A percentile compares a stretch with the other conserved stretches of the same genome.
Conservation (phyloP, 352 stramenopile genomes). For the Pythium folliculosum region DNA sequence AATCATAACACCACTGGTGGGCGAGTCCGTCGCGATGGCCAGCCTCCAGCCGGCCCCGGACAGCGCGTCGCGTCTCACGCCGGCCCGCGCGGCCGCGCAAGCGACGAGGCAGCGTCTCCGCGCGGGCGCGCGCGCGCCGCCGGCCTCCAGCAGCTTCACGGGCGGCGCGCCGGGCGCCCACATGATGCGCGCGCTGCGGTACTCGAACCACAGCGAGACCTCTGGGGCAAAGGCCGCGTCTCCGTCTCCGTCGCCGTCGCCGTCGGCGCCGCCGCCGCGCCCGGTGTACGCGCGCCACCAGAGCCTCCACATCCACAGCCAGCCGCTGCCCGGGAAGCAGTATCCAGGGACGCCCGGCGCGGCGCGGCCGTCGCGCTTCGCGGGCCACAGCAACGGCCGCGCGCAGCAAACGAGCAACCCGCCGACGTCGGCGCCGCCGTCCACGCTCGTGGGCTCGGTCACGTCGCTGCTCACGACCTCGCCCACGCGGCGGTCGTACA, state of each 20-base stretch:
- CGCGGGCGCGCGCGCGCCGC: neutral
- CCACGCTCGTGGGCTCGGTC: conserved; percentile 3
- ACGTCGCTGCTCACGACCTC: conserved; percentile 17
- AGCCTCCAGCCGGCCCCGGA: conserved; percentile 11
- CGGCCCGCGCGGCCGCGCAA: neutral
- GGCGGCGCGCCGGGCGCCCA: neutral
- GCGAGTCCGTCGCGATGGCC: no score
- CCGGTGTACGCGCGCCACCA: conserved; percentile 6
- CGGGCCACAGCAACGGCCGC: conserved; percentile 4
- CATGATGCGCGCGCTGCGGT: conserved; percentile 15
- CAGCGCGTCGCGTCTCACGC: conserved; percentile 3
- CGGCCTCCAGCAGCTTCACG: conserved; percentile 12
- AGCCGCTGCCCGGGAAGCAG: conserved; percentile 11
- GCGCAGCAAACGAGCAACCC: neutral
- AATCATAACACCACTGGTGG: no score
- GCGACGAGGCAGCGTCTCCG: neutral
- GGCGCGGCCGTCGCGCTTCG: conserved; percentile 1
- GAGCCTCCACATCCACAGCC: conserved; percentile 14
- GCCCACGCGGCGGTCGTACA: conserved; percentile 17
- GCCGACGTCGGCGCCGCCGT: conserved; percentile 6
- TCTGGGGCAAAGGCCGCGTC: neutral
- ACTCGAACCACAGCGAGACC: conserved; percentile 17
- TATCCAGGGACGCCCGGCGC: conserved; percentile 21
- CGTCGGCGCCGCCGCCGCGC: neutral
- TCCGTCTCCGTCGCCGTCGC: neutral